Base-by-base conservation (phyloP, 805 yeast genomes). In the Myxozyma sirexii region DNA sequence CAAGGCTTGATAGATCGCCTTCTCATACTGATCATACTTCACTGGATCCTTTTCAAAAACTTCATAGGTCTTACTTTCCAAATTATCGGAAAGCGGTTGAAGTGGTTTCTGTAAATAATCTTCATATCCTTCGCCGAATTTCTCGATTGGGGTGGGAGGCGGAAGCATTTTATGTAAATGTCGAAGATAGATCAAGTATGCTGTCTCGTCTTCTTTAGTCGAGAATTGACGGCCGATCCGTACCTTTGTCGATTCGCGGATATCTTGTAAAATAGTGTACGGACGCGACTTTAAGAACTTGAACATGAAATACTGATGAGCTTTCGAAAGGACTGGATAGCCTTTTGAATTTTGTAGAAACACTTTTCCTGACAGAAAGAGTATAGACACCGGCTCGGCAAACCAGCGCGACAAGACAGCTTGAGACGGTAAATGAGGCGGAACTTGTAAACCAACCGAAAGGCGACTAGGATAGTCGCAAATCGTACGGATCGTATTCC, bases 361-460 rank as follows among this genome's bases (percentile, higher is more conserved):
- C 3, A 82, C 75, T 2, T 84, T 76, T 1, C 83, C 78, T 0
- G 88, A 81, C 2, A 86, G 68, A 44, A 86, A 70, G 19, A 85
- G 74, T 69, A 83, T 80, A 4, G 82, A 76, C 0, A 87, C 80
- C 0, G 90, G 90, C 70, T 87, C 92, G 26, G 86, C 76, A 56
- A 82, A 71, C 92, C 92, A 87, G 56, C 90, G 74, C 24, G 81
- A 77, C 2, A 83, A 67, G 1, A 85, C 82, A 55, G 70, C 69
- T 2, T 74, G 74, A 1, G 87, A 86, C 0, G 82, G 79, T 52
- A 76, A 76, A 38, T 77, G 77, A 57, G 84, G 84, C 33, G 96
- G 92, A 23, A 91, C 80, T 38, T 86, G 94, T 37, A 88, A 75
- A 3, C 90, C 88, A 55, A 90, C 84, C n/a, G 89, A 84, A 53